Percentiles rank a stretch among this genome's conserved stretches.
Conservation (phyloP, 1,139 yeast genomes). For the Pichia sp. region DNA sequence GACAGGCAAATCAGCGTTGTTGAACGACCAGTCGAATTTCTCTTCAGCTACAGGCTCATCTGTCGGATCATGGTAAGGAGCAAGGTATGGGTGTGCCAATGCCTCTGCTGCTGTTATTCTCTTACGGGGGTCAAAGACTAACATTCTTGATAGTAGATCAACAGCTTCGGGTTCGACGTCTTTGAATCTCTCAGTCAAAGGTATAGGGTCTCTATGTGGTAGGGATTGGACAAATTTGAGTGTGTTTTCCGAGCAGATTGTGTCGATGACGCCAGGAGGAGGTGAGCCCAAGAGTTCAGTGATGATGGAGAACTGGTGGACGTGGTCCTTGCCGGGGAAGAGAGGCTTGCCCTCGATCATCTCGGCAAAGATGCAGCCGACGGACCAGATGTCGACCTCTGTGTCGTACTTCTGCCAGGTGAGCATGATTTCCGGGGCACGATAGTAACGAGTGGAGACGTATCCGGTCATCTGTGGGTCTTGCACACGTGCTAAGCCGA, state of each 20-base stretch:
- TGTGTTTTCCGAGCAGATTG: slow-evolving; percentile 94
- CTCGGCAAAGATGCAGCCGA: slow-evolving; percentile 98
- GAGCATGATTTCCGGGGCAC: slow-evolving; percentile 98
- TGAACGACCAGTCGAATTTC: slow-evolving; percentile 96
- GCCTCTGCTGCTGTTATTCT: slow-evolving; percentile 92
- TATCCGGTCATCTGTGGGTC: slow-evolving; percentile 99
- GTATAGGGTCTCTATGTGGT: slow-evolving; percentile 89
- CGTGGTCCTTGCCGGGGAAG: slow-evolving; percentile 98
- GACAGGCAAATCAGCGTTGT: slow-evolving; percentile 95
- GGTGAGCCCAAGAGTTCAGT: slow-evolving; percentile 96
- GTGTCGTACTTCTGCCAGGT: slow-evolving; percentile 99
- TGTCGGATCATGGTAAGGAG: slow-evolving; percentile 96
- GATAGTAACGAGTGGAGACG: slow-evolving; percentile 91
- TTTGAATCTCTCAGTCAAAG: slow-evolving; percentile 76
- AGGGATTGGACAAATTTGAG: slow-evolving; percentile 88
- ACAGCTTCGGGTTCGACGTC: slow-evolving; percentile 91
- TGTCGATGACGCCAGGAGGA: slow-evolving; percentile 91
- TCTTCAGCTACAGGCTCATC: slow-evolving; percentile 95
- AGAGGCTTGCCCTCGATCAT: slow-evolving; percentile 99
- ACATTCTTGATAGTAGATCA: slow-evolving; percentile 82
- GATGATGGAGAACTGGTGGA: slow-evolving; percentile 93
- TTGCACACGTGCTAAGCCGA: slow-evolving; percentile 93
- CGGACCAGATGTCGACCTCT: slow-evolving; percentile 99
- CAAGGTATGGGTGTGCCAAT: slow-evolving; percentile 83
- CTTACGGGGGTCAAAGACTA: slow-evolving; percentile 90